phyloP scores from a whole-genome alignment of 1,284 basidiomycete species.

The Ganoderma boninense region DNA sequence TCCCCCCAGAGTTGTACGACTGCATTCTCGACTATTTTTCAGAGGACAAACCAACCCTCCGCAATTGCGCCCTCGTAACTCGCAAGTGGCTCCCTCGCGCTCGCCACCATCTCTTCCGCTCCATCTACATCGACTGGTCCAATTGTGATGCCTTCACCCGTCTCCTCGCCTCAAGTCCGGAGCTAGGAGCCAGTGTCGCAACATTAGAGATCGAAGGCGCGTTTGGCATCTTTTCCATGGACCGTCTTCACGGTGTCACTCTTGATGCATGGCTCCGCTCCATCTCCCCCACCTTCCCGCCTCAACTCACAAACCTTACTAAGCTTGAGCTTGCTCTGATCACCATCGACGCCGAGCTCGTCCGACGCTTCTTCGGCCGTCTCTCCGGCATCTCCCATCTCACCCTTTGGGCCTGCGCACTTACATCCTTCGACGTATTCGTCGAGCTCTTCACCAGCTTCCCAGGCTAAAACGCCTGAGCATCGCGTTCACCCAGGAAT shows the following conservation, averaged over 20 bases:
- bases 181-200: conserved; percentile 17
- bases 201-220: conserved; percentile 33
- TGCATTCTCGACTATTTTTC: conserved; percentile 21
- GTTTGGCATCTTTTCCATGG: conserved; percentile 32
- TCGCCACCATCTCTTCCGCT: conserved; percentile 27
- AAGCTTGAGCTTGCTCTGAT: conserved; percentile 32
- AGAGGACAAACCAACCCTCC: conserved; percentile 24
- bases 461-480: conserved; percentile 21
- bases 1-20: conserved; percentile 29
- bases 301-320: conserved; percentile 22
- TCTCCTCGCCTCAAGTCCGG: conserved; percentile 20
- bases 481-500: conserved; percentile 31
- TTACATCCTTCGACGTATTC: conserved; percentile 29
- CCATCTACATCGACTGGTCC: conserved; percentile 32
- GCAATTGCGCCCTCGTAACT: conserved; percentile 23
- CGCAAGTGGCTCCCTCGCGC: conserved; percentile 24
- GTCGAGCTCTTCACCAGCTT: conserved; percentile 25
- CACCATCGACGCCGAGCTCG: conserved; percentile 27
- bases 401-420: conserved; percentile 29
- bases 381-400: conserved; percentile 25
- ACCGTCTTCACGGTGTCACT: conserved; percentile 31
- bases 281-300: conserved; percentile 21
- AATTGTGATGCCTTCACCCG: conserved; percentile 29
- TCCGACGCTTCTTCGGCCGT: conserved; percentile 23
- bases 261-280: conserved; percentile 32